phyloP scores from a whole-genome alignment of 495 filamentous ascomycete genomes.

The Lepraria neglecta region DNA sequence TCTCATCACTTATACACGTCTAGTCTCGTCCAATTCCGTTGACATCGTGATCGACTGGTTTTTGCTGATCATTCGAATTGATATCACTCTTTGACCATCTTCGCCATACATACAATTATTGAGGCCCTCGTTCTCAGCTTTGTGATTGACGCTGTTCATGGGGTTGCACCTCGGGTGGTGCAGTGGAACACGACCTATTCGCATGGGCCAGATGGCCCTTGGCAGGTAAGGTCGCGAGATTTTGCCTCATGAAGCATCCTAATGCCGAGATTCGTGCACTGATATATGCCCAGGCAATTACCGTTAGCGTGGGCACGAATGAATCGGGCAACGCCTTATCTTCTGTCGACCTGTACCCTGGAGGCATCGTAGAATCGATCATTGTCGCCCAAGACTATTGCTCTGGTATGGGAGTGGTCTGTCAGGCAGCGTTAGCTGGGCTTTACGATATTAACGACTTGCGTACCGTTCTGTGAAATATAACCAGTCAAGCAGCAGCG shows the following conservation, averaged over 20 bases:
- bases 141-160: neutral
- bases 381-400: constrained; percentile 6
- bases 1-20: too few relatives aligned
- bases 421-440: constrained; percentile 11
- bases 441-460: constrained; percentile 11
- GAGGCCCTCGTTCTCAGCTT: neutral
- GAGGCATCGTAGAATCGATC: constrained; percentile 5
- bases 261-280: neutral
- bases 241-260: too few relatives aligned
- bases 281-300: constrained; percentile 1
- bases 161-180: neutral
- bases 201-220: constrained; percentile 3
- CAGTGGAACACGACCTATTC: constrained; percentile 4
- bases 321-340: constrained; percentile 10
- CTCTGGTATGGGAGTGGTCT: neutral
- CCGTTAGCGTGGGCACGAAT: constrained; percentile 14
- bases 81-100: neutral
- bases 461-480: neutral
- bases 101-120: neutral
- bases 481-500: neutral
- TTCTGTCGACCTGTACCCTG: constrained; percentile 13
- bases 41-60: too few relatives aligned
- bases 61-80: too few relatives aligned
- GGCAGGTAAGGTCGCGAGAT: neutral
- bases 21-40: too few relatives aligned